Conservation (phyloP, 2,329 filamentous ascomycete genomes). For the Diplodia corticola region DNA sequence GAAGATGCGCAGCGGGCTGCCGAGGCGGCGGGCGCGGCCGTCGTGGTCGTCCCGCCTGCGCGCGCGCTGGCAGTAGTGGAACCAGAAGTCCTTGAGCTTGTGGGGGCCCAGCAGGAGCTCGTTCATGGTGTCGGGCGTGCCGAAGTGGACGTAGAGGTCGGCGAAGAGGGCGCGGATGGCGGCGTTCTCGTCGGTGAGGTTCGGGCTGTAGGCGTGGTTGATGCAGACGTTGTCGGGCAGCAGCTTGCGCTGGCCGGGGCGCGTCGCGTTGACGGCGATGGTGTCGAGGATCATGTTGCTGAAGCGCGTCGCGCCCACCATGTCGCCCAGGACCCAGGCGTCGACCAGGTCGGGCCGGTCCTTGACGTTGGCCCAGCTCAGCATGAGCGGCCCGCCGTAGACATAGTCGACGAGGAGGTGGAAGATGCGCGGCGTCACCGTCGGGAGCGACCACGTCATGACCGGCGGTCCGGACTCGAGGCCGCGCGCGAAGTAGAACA, state of each 20-base stretch:
- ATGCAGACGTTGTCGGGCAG: background rate
- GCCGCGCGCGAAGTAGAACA: background rate
- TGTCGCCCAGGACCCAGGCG: background rate
- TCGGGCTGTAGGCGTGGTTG: background rate
- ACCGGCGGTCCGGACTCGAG: background rate
- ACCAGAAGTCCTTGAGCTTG: background rate
- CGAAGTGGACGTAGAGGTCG: slow-evolving; percentile 15
- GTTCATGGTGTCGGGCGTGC: background rate
- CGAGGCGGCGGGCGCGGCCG: background rate
- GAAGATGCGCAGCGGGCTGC: background rate
- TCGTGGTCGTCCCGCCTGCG: background rate
- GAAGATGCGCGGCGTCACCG: background rate
- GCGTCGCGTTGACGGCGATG: background rate
- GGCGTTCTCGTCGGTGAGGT: background rate
- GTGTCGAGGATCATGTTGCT: background rate
- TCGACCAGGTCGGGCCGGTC: slow-evolving; percentile 3
- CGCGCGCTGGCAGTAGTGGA: background rate
- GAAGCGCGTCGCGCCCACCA: background rate
- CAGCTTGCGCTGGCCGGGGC: background rate
- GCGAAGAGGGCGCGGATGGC: background rate
- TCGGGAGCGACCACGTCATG: background rate
- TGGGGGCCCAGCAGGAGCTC: background rate
- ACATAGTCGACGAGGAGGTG: background rate
- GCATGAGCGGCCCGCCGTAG: background rate
- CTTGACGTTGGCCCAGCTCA: background rate